Conservation (phyloP, 139 green algal species). For the Pseudopediastrum boryanum region DNA sequence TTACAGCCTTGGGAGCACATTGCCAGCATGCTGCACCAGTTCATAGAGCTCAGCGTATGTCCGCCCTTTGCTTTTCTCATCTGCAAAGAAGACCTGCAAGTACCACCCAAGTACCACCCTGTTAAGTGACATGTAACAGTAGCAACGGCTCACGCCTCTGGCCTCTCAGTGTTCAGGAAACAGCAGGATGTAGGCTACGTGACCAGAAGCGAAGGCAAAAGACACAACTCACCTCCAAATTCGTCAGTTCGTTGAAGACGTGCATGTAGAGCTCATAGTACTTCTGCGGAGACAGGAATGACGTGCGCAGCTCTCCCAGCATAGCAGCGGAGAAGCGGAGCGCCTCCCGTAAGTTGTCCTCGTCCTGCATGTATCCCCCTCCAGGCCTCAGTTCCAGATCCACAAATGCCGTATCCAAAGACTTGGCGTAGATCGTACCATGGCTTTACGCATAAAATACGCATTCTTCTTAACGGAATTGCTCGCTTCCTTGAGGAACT, state of each 20-base stretch:
- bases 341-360: constrained; percentile 93
- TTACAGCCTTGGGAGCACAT: constrained; percentile 94
- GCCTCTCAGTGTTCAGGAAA: neutral
- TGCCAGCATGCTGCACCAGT: constrained; percentile 95
- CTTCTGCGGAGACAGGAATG: constrained; percentile 87
- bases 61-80: constrained; percentile 76
- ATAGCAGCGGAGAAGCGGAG: constrained; percentile 89
- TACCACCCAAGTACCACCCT: neutral
- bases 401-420: neutral
- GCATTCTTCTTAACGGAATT: constrained; percentile 78
- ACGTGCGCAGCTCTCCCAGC: constrained; percentile 95
- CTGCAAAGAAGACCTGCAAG: constrained; percentile 77
- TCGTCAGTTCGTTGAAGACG: constrained; percentile 83
- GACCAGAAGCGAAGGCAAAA: no score
- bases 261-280: constrained; percentile 99
- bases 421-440: constrained; percentile 52
- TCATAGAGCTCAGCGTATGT: constrained; percentile 90
- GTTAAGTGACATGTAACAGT: neutral
- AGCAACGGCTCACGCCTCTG: neutral
- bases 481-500: constrained; percentile 72
- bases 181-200: neutral
- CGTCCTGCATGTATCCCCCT: constrained; percentile 53
- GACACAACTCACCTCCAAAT: constrained; percentile 77
- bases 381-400: neutral
- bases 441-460: constrained; percentile 84